Evolutionary conservation across 805 yeast genomes (phyloP), one percentile per base, ranked within the genome.

Genomic region (Ogataea methanolica): DNA sequence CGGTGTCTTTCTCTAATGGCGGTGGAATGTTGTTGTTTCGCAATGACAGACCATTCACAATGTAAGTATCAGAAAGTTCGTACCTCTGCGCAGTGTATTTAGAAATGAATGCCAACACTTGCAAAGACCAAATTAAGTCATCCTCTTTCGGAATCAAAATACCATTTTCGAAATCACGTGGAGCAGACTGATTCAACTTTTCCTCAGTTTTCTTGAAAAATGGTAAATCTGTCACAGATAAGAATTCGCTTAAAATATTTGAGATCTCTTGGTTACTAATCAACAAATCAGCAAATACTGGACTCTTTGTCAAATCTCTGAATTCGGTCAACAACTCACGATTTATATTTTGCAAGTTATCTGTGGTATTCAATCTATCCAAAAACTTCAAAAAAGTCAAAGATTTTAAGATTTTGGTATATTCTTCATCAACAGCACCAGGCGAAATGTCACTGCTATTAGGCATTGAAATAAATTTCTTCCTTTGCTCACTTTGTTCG

Each of bases 111-210:
- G 98, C 98, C 43, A 94, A 67, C 19, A 94, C 74, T 65, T 92
- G 98, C 45, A 92, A 71, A 4, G 96, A 85, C 96, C 97, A 90
- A 35, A 89, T 83, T 16, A 92, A 88, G 61, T 92, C 99, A 62
- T 92, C 97, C 53, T 88, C 96, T 47, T 88, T 78, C 1, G 97
- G 97, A 6, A 90, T 77, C n/a, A 91, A 75, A 21, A 83, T 80
- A 1, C 96, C 96, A 38, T 85, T 68, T 41, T 72, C 65, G 57
- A 82, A 82, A 22, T 67, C 66, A 44, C 88, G 70, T 21, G 87
- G 87, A 11, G 59, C 58, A 4, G 64, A 57, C 42, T 60, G 65
- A 38, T 51, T 54, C 16, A 57, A 43, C 41, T 53, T 55, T 46
- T 56, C 61, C 16, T 56, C 61, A 39, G 44, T 47, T 15, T 50